phyloP scores from a whole-genome alignment of 345 rosid genomes.

The Anastatica hierochuntica region DNA sequence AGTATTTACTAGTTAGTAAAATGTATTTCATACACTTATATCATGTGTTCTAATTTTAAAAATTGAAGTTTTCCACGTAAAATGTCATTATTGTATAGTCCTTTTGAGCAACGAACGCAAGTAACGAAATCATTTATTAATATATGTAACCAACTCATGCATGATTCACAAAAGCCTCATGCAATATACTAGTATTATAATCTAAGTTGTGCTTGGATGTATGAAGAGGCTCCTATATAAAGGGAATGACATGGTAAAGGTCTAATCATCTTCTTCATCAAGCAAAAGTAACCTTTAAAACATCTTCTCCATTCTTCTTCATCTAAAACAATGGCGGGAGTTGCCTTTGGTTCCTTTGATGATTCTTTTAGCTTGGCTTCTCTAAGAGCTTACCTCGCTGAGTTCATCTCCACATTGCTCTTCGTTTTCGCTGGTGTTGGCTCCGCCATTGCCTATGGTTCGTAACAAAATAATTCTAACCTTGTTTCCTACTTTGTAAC shows the following conservation, averaged over 20 bases:
- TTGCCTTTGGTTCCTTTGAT: slow-evolving; percentile 76
- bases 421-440: slow-evolving; percentile 95
- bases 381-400: slow-evolving; percentile 75
- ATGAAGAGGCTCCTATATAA: slow-evolving; percentile 16
- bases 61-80: too few relatives aligned
- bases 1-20: too few relatives aligned
- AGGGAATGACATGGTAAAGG: slow-evolving; percentile 9
- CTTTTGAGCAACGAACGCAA: too few relatives aligned
- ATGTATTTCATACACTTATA: too few relatives aligned
- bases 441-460: slow-evolving; percentile 85
- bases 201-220: slow-evolving; percentile 6
- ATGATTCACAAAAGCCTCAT: neutral
- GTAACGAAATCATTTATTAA: neutral
- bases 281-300: neutral
- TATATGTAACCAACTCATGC: neutral
- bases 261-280: slow-evolving; percentile 15
- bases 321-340: slow-evolving; percentile 28
- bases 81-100: too few relatives aligned
- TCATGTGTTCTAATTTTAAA: too few relatives aligned
- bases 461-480: neutral
- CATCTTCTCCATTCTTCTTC: neutral
- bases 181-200: neutral
- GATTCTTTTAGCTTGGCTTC: slow-evolving; percentile 80
- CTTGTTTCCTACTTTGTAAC: neutral
- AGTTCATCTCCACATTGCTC: slow-evolving; percentile 88